Conservation (phyloP, 2,329 filamentous ascomycete genomes). For the Penicillium janthinellum region DNA sequence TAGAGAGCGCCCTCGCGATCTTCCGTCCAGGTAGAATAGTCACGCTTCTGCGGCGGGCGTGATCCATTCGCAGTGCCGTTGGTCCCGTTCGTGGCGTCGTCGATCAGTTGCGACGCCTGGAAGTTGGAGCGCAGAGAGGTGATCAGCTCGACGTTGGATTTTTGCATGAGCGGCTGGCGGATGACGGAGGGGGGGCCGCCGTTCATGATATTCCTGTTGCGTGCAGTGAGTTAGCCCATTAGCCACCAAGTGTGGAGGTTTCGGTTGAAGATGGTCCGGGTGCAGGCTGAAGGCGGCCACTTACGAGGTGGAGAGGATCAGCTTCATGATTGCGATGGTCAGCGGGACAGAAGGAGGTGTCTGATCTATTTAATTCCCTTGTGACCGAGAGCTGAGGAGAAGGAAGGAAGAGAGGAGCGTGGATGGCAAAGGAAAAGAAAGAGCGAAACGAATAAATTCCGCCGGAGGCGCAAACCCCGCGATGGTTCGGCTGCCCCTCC, state of each 20-base stretch:
- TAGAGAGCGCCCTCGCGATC: constrained; percentile 64
- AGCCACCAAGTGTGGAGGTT: neutral
- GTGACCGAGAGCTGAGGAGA: no score
- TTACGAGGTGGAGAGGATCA: constrained; percentile 84
- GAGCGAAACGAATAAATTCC: neutral
- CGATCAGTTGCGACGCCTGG: constrained; percentile 67
- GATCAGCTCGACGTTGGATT: constrained; percentile 91
- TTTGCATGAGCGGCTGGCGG: constrained; percentile 72
- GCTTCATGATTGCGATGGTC: constrained; percentile 69
- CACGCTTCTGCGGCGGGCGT: constrained; percentile 7
- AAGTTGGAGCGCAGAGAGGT: constrained; percentile 87
- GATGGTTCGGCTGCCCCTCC: constrained; percentile 13
- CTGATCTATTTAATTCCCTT: neutral
- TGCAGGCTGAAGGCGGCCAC: constrained; percentile 35
- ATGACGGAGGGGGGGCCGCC: constrained; percentile 80
- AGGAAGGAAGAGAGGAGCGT: neutral
- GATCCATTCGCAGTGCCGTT: constrained; percentile 16
- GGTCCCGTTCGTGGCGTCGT: constrained; percentile 22
- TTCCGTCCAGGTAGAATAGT: constrained; percentile 67
- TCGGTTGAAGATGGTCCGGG: neutral
- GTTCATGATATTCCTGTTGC: constrained; percentile 75
- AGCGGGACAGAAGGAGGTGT: neutral
- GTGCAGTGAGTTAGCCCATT: neutral
- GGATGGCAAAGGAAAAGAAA: neutral
- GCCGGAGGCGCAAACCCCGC: constrained; percentile 26